These are phyloP conservation scores for Sphenostylis stenocarpa DNA, from an alignment of 306 rosid genomes.

Conservation along the genomic window DNA sequence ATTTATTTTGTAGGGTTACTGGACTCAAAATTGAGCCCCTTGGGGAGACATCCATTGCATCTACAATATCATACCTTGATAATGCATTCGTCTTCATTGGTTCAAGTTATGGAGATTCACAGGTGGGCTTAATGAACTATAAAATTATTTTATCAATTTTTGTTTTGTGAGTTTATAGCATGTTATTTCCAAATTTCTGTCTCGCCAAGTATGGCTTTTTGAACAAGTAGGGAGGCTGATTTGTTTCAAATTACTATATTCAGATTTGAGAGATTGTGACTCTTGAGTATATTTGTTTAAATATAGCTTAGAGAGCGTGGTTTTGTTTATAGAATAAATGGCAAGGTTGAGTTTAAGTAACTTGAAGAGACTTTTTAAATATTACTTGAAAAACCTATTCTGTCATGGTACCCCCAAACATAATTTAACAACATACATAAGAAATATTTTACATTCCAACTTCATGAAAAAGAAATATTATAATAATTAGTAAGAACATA, in stretches of 20 bases:
- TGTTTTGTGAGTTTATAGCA: background rate
- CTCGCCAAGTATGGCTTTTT: conserved; percentile 10
- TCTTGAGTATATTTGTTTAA: background rate
- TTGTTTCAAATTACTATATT: background rate
- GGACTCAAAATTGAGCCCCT: conserved; percentile 93
- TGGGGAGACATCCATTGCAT: conserved; percentile 97
- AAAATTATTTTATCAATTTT: background rate
- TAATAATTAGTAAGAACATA: background rate
- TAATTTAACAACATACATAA: background rate
- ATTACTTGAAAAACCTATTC: background rate
- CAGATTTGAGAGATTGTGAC: background rate
- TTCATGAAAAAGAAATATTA: background rate
- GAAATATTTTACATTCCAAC: conserved; percentile 2
- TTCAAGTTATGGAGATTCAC: conserved; percentile 97
- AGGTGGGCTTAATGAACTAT: conserved; percentile 47
- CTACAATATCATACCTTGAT: conserved; percentile 93
- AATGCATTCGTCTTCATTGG: conserved; percentile 90
- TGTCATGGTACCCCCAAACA: background rate
- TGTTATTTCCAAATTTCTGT: conserved; percentile 19
- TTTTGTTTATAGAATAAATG: background rate
- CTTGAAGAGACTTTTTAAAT: background rate
- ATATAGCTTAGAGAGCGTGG: background rate
- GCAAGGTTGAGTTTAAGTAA: conserved; percentile 11
- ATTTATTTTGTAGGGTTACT: conserved; percentile 68
- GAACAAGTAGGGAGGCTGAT: background rate